These are phyloP conservation scores for Sporobolomyces phaffii DNA, from an alignment of 768 basidiomycete genomes.

Conservation along the genomic window DNA sequence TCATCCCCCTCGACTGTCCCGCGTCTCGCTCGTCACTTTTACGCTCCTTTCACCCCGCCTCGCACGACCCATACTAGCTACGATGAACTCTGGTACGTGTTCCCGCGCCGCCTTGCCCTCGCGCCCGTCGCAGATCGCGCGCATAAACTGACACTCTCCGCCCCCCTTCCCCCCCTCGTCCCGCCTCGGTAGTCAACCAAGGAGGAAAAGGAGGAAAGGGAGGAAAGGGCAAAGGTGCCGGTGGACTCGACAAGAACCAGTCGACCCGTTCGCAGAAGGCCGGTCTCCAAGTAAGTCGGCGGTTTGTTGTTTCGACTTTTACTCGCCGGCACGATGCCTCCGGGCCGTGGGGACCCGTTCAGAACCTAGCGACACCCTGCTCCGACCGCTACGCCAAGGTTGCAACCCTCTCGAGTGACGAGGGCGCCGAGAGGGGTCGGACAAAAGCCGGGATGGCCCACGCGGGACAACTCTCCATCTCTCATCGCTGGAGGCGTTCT, in stretches of 20 bases:
- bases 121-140: background rate
- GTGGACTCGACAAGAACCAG: conserved; percentile 46
- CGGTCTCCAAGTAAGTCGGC: conserved; percentile 67
- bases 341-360: background rate
- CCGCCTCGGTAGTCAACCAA: conserved; percentile 27
- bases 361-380: no score
- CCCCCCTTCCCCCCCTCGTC: background rate
- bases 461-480: no score
- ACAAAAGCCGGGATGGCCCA: no score
- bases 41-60: background rate
- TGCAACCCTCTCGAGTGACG: no score
- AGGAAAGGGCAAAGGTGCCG: conserved; percentile 46
- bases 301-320: background rate
- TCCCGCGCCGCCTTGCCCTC: background rate
- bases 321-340: background rate
- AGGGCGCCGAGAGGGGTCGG: no score
- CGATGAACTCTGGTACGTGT: conserved; percentile 15
- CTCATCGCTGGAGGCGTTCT: no score
- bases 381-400: no score
- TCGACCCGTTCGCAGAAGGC: conserved; percentile 66
- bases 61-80: background rate
- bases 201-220: conserved; percentile 47
- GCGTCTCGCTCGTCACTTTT: background rate
- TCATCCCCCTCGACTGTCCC: background rate
- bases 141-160: background rate